Conservation (phyloP, 306 rosid genomes). For the Chamaecrista fasciculata region DNA sequence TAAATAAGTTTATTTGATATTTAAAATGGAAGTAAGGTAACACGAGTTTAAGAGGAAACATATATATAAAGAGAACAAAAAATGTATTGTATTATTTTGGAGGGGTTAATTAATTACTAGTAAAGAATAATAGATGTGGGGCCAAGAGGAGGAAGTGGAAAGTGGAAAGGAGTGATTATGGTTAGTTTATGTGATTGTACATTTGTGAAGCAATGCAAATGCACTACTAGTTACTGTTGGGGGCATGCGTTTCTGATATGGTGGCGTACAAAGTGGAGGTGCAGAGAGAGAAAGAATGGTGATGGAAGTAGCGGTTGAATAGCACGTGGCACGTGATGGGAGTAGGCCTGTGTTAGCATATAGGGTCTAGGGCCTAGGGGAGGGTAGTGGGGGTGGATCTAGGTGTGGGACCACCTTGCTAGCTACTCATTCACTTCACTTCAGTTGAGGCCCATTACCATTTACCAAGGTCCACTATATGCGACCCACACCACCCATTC, state of each 20-base stretch:
- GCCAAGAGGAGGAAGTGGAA: too few species aligned
- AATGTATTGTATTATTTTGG: too few species aligned
- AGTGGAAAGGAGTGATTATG: too few species aligned
- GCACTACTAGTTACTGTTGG: not conserved
- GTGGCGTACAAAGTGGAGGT: slow-evolving; percentile 1
- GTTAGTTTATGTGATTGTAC: too few species aligned
- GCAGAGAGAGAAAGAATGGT: not conserved
- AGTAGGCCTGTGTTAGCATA: not conserved
- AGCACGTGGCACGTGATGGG: slow-evolving; percentile 27
- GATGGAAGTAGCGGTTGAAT: slow-evolving; percentile 11
- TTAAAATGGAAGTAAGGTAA: too few species aligned
- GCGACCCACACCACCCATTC: not conserved
- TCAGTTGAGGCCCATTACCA: slow-evolving; percentile 22
- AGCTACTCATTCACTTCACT: too few species aligned
- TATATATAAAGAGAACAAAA: too few species aligned
- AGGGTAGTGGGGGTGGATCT: slow-evolving; percentile 3
- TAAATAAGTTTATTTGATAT: too few species aligned
- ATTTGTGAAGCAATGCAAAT: not conserved
- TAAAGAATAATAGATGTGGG: too few species aligned
- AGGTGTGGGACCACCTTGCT: slow-evolving; percentile 27
- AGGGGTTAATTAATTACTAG: too few species aligned
- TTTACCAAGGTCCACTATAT: slow-evolving; percentile 22
- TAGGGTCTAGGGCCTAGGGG: not conserved
- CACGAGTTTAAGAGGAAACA: too few species aligned
- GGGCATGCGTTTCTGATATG: not conserved